Evolutionary conservation across 2,329 filamentous ascomycete genomes (phyloP).

Genomic region (Metarhizium rileyi): DNA sequence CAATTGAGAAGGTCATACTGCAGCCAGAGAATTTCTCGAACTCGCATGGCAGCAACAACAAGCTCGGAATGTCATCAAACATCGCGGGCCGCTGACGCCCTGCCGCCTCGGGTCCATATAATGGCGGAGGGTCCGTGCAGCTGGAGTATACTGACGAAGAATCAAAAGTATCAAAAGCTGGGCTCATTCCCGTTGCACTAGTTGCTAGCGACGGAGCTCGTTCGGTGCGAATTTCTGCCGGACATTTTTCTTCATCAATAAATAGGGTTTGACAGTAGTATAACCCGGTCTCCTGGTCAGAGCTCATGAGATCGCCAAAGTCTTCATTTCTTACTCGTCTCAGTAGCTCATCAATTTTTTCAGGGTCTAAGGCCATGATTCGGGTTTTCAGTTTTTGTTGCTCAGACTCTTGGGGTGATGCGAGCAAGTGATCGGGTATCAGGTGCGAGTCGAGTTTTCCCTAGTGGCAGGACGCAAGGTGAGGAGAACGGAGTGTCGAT

Average conservation of each 20-base stretch:
- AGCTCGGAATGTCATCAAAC: background rate
- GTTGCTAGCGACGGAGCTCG: slow-evolving; percentile 4
- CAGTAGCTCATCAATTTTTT: background rate
- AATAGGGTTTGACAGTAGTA: slow-evolving; percentile 5
- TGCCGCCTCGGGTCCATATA: slow-evolving; percentile 8
- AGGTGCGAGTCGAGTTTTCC: background rate
- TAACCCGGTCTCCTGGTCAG: background rate
- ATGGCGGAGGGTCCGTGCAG: slow-evolving; percentile 14
- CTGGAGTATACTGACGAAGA: slow-evolving; percentile 12
- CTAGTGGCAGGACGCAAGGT: background rate
- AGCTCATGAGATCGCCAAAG: background rate
- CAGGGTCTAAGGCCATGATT: background rate
- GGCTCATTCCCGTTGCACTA: slow-evolving; percentile 8
- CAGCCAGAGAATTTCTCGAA: slow-evolving; percentile 30
- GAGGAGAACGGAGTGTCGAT: background rate
- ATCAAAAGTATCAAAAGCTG: slow-evolving; percentile 7
- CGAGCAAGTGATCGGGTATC: background rate
- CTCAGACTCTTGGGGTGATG: background rate
- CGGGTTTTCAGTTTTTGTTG: background rate
- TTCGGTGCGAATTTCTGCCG: background rate
- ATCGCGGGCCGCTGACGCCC: slow-evolving; percentile 8
- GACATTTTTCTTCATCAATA: background rate
- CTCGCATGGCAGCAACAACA: slow-evolving; percentile 32
- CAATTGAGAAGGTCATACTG: slow-evolving; percentile 22
- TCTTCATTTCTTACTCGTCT: background rate